A percentile compares a stretch with the other conserved stretches of the same genome.
Conservation (phyloP, 2,329 filamentous ascomycete genomes). For the Trichoderma simmonsii region DNA sequence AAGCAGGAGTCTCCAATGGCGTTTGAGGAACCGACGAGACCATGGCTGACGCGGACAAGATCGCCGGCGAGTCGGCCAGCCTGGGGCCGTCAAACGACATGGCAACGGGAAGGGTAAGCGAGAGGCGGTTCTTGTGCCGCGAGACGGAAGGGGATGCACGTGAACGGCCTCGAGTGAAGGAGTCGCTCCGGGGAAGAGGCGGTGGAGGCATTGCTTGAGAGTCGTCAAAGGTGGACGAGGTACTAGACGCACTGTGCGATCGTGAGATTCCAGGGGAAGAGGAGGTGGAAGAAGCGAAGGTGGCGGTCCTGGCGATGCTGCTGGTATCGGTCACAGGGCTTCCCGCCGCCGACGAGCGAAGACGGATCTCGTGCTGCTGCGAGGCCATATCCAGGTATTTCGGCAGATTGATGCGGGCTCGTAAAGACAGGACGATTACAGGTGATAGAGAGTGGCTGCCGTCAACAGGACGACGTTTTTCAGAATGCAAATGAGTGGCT, state of each 20-base stretch:
- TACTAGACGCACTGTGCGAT: conserved; percentile 14
- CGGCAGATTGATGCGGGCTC: conserved; percentile 25
- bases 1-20: conserved; percentile 43
- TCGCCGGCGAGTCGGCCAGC: conserved; percentile 42
- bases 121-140: conserved; percentile 56
- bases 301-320: conserved; percentile 26
- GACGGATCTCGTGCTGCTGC: conserved; percentile 34
- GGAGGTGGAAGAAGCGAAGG: conserved; percentile 24
- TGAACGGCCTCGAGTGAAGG: conserved; percentile 41
- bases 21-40: conserved; percentile 48
- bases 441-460: conserved; percentile 29
- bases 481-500: conserved; percentile 38
- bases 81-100: conserved; percentile 41
- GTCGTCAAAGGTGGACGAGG: conserved; percentile 10
- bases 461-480: conserved; percentile 34
- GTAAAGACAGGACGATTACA: neutral
- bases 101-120: conserved; percentile 60
- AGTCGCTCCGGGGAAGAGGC: conserved; percentile 24
- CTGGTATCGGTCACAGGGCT: conserved; percentile 27
- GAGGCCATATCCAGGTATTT: conserved; percentile 34
- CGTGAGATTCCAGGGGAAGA: conserved; percentile 22
- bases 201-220: conserved; percentile 35
- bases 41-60: conserved; percentile 40
- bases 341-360: conserved; percentile 39
- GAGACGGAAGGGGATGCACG: conserved; percentile 54